Evolutionary conservation across 78 protist genomes (phyloP).

Genomic region (Reticulomyxa filosa): DNA sequence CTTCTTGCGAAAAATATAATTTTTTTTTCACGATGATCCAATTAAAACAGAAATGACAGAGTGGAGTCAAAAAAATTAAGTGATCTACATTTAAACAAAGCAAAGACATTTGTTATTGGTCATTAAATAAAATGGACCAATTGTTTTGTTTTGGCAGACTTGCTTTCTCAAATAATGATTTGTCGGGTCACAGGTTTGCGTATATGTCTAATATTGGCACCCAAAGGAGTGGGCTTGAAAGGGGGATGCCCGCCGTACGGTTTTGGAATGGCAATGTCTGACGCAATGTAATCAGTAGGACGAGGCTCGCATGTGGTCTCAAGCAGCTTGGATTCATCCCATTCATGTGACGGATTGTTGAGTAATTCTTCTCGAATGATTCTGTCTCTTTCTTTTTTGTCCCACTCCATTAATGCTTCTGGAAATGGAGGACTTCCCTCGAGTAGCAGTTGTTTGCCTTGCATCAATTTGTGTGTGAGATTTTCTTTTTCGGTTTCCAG

Average conservation of each 20-base stretch:
- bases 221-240: conserved; percentile 16
- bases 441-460: neutral
- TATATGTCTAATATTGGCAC: conserved; percentile 8
- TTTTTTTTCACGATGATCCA: too few relatives aligned
- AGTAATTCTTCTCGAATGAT: neutral
- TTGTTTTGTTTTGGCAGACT: too few relatives aligned
- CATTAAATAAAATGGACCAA: too few relatives aligned
- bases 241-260: conserved; percentile 35
- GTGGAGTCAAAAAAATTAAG: too few relatives aligned
- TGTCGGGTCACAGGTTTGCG: neutral
- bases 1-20: too few relatives aligned
- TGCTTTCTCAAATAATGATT: conserved; percentile 1
- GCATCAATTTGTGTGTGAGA: neutral
- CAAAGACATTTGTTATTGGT: too few relatives aligned
- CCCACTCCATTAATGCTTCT: conserved; percentile 13
- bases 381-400: neutral
- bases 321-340: too few relatives aligned
- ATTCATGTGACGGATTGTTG: too few relatives aligned
- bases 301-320: conserved; percentile 39
- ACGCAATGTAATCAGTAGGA: conserved; percentile 41
- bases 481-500: conserved; percentile 22
- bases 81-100: too few relatives aligned
- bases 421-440: conserved; percentile 31
- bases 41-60: too few relatives aligned
- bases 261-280: conserved; percentile 34